Evolutionary conservation across 176 grass and related monocot species (phyloP), one percentile per base, ranked within the genome.

Genomic region (Olyra latifolia): DNA sequence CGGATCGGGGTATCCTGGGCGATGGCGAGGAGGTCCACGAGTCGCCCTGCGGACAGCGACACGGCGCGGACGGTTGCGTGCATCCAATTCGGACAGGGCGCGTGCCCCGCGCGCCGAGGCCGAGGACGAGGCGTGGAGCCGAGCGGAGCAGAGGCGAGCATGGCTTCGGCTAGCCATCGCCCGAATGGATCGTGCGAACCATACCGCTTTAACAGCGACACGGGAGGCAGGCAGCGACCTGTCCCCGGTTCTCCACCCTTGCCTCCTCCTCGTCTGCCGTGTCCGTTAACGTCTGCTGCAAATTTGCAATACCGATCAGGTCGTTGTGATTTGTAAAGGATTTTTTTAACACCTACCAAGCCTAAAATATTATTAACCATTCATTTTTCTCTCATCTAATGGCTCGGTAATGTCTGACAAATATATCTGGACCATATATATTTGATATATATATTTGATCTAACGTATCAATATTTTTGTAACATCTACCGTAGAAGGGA

Each of bases 1-100:
- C 8, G 72, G 82, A 77, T 82, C 72, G 65, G 16, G 77, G 71
- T 75, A 89, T 89, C 82, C 77, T 2, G 5, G 24, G 65, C 57
- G 82, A 88, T 47, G 87, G 77, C 77, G 65, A 89, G 40, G 76
- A 22, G 44, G 30, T 58, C 70, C 53, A 11, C 43, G 62, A 64
- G 71, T 77, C 56, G 62, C 25, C 62, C 46, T 81, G 71, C 47
- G n/a, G 78, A 85, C 56, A 29, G 41, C 64, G 82, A 89, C 72
- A 65, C 40, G 83, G 65, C 54, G 46, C 82, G 63, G 76, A 76
- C 77, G 17, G 71, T 23, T 69, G 63, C 63, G 79, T 77, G 44
- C 72, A 82, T 72, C 79, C 63, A 40, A 62, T 13, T 56, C 62
- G 58, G 53, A 38, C 46, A 35, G 39, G 47, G 23, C 74, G 57